A percentile compares a stretch with the other conserved stretches of the same genome.
These are phyloP conservation scores for Trichoderma arundinaceum DNA, from an alignment of 2,329 filamentous ascomycete genomes.

Conservation along the genomic window DNA sequence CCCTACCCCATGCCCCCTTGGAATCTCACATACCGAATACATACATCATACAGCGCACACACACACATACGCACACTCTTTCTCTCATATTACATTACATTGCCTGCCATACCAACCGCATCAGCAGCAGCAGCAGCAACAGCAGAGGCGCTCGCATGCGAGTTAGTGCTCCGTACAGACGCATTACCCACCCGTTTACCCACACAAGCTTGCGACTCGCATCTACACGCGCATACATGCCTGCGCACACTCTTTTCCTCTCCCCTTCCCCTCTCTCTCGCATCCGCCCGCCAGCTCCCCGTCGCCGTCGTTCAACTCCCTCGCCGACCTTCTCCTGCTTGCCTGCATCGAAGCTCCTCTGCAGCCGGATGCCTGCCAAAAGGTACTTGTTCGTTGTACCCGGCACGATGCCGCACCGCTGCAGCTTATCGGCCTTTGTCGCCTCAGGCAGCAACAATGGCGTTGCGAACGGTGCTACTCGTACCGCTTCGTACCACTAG, in stretches of 20 bases:
- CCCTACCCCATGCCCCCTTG: slow-evolving; percentile 2
- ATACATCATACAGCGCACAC: not conserved
- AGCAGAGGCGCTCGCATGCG: slow-evolving; percentile 9
- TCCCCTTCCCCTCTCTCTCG: slow-evolving; percentile 21
- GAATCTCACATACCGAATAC: slow-evolving; percentile 17
- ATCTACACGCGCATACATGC: slow-evolving; percentile 20
- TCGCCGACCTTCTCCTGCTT: slow-evolving; percentile 1
- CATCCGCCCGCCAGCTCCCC: slow-evolving; percentile 15
- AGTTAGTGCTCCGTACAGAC: not conserved
- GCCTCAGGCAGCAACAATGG: not conserved
- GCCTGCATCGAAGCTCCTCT: slow-evolving; percentile 10
- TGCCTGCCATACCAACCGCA: not conserved
- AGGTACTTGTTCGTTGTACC: not conserved
- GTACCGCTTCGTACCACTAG: not conserved
- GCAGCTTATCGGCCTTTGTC: not conserved
- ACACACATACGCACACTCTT: too few relatives aligned
- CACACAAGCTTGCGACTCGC: slow-evolving; percentile 20
- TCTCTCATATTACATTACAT: slow-evolving; percentile 1
- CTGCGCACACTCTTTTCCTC: slow-evolving; percentile 16
- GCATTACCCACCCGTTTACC: slow-evolving; percentile 26
- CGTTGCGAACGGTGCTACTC: not conserved
- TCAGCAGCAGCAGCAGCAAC: not conserved
- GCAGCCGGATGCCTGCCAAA: not conserved
- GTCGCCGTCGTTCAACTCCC: not conserved
- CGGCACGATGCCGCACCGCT: not conserved